Conservation (phyloP, 2,329 filamentous ascomycete species). For the Aspergillus niger region DNA sequence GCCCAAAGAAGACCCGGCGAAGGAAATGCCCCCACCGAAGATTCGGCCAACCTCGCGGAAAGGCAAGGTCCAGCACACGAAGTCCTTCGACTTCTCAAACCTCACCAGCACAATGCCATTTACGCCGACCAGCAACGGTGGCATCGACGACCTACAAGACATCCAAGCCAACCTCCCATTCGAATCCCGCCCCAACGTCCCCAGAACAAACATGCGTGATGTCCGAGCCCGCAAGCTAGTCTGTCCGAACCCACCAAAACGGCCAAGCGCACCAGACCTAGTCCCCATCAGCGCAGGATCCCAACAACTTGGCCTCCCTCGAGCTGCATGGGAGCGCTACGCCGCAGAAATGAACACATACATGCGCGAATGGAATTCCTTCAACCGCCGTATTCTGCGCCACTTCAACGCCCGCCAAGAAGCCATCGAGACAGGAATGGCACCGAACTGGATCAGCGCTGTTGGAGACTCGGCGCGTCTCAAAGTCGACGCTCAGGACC, state of each 20-base stretch:
- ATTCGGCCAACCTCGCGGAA: constrained; percentile 12
- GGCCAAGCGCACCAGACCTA: constrained; percentile 44
- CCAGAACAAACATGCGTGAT: constrained; percentile 45
- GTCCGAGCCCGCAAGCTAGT: constrained; percentile 43
- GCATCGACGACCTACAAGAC: constrained; percentile 57
- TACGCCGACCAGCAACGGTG: constrained; percentile 45
- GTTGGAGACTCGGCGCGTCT: constrained; percentile 50
- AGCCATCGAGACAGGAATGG: constrained; percentile 48
- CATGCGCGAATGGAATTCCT: constrained; percentile 58
- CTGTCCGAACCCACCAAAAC: constrained; percentile 55
- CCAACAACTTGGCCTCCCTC: constrained; percentile 43
- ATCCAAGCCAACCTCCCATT: constrained; percentile 60
- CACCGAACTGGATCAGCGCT: constrained; percentile 54
- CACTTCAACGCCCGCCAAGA: constrained; percentile 59
- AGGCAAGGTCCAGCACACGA: constrained; percentile 12
- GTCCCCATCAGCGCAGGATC: constrained; percentile 31
- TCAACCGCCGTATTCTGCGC: constrained; percentile 56
- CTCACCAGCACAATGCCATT: constrained; percentile 55
- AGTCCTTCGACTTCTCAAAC: constrained; percentile 52
- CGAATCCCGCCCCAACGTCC: constrained; percentile 53
- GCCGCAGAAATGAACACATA: constrained; percentile 57
- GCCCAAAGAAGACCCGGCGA: not conserved
- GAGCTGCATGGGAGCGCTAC: constrained; percentile 54
- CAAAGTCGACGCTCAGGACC: constrained; percentile 27
- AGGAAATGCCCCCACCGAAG: constrained; percentile 18